Conservation (phyloP, 2,329 filamentous ascomycete species). For the Monilinia laxa region DNA sequence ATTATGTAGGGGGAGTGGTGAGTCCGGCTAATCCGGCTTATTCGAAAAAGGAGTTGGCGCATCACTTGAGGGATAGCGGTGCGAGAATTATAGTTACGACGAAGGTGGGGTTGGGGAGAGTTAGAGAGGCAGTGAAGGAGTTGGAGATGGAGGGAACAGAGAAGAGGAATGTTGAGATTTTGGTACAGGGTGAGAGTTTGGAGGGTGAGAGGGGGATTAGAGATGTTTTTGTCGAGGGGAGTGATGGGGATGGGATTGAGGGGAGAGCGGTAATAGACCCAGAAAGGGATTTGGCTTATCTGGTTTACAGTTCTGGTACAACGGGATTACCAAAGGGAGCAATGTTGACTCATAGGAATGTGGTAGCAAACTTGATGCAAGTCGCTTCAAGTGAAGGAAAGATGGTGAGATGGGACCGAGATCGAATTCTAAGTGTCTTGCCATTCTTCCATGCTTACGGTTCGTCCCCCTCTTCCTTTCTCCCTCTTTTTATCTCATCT, state of each 20-base stretch:
- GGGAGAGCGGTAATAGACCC: not conserved
- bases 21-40: conserved; percentile 55
- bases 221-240: not conserved
- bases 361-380: conserved; percentile 26
- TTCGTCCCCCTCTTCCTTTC: not conserved
- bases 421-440: conserved; percentile 10
- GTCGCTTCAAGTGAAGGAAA: conserved; percentile 36
- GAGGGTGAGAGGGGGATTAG: not conserved
- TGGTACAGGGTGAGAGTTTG: not conserved
- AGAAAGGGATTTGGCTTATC: conserved; percentile 55
- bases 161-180: not conserved
- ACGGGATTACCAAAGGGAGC: conserved; percentile 85
- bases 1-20: conserved; percentile 53
- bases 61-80: conserved; percentile 19
- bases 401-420: conserved; percentile 48
- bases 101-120: conserved; percentile 41
- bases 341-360: conserved; percentile 48
- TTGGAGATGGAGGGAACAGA: not conserved
- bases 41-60: conserved; percentile 45
- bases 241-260: not conserved
- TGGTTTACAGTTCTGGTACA: conserved; percentile 72
- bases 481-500: not conserved
- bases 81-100: conserved; percentile 49
- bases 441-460: conserved; percentile 12
- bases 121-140: conserved; percentile 24